Evolutionary conservation across 2,329 filamentous ascomycete species (phyloP).

Genomic region (Myrmaecium sp.): DNA sequence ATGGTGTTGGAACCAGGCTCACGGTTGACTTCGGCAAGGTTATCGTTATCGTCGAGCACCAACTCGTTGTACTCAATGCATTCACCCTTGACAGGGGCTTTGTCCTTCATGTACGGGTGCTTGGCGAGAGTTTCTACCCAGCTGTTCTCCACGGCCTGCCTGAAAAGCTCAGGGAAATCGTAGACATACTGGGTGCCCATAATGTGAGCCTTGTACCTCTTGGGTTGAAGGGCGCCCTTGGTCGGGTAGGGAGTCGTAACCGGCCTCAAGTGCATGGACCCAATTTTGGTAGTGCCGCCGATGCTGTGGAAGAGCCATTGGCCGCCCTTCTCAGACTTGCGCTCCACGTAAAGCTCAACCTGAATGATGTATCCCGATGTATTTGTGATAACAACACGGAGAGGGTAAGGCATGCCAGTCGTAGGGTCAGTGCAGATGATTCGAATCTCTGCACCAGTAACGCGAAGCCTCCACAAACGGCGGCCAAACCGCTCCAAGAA

Average conservation of each 20-base stretch:
- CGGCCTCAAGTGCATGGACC: slow-evolving; percentile 81
- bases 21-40: slow-evolving; percentile 78
- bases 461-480: slow-evolving; percentile 88
- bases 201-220: slow-evolving; percentile 97
- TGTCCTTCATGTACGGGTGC: slow-evolving; percentile 56
- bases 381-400: slow-evolving; percentile 94
- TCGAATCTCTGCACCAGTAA: slow-evolving; percentile 93
- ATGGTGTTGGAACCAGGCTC: slow-evolving; percentile 91
- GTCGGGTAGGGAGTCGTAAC: slow-evolving; percentile 89
- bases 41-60: slow-evolving; percentile 86
- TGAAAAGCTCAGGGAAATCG: slow-evolving; percentile 98
- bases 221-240: slow-evolving; percentile 97
- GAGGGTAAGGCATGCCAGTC: slow-evolving; percentile 72
- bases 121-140: slow-evolving; percentile 65
- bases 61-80: slow-evolving; percentile 91
- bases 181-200: slow-evolving; percentile 99
- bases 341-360: slow-evolving; percentile 93
- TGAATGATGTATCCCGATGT: slow-evolving; percentile 96
- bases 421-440: slow-evolving; percentile 88
- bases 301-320: slow-evolving; percentile 99
- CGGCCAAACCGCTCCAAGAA: slow-evolving; percentile 95
- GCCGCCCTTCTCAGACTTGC: slow-evolving; percentile 83
- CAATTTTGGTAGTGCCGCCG: slow-evolving; percentile 85
- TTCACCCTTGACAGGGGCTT: slow-evolving; percentile 71
- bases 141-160: slow-evolving; percentile 90